Evolutionary conservation across 441 rosid species (phyloP).

Genomic region (Populus tomentosa): DNA sequence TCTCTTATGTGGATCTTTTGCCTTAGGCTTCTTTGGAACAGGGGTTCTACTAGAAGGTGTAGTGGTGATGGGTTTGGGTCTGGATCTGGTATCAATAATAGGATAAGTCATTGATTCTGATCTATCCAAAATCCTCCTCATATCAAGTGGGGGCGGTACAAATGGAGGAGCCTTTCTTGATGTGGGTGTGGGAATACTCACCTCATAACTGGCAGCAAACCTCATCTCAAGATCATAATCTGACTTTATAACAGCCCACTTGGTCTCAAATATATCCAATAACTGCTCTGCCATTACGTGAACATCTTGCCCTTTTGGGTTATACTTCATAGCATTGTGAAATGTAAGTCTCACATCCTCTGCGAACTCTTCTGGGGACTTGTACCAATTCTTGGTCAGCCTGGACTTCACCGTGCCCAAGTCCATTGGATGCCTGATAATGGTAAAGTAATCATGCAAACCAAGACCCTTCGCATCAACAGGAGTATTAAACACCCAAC

Average conservation of each 20-base stretch:
- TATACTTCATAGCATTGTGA: slow-evolving; percentile 89
- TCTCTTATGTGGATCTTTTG: slow-evolving; percentile 93
- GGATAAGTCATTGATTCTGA: slow-evolving; percentile 56
- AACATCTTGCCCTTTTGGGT: slow-evolving; percentile 96
- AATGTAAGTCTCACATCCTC: slow-evolving; percentile 99
- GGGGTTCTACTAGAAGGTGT: slow-evolving; percentile 86
- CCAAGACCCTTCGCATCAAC: slow-evolving; percentile 81
- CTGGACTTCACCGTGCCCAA: slow-evolving; percentile 81
- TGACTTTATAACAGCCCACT: slow-evolving; percentile 75
- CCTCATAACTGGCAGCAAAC: slow-evolving; percentile 47
- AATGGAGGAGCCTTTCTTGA: slow-evolving; percentile 59
- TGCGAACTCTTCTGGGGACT: slow-evolving; percentile 90
- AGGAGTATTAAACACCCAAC: slow-evolving; percentile 94
- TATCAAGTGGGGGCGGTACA: slow-evolving; percentile 70
- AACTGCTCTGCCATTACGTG: slow-evolving; percentile 81
- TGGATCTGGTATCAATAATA: slow-evolving; percentile 38
- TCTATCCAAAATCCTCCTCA: slow-evolving; percentile 74
- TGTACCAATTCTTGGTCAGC: slow-evolving; percentile 72
- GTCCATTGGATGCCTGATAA: slow-evolving; percentile 94
- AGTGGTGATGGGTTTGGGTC: slow-evolving; percentile 48
- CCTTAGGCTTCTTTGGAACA: slow-evolving; percentile 93
- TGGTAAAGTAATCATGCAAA: slow-evolving; percentile 79
- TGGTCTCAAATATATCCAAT: slow-evolving; percentile 73
- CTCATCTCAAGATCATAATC: slow-evolving; percentile 72
- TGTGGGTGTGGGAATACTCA: slow-evolving; percentile 52